These are phyloP conservation scores for Remersonia thermophila DNA, from an alignment of 2,329 filamentous ascomycete genomes.

Conservation along the genomic window DNA sequence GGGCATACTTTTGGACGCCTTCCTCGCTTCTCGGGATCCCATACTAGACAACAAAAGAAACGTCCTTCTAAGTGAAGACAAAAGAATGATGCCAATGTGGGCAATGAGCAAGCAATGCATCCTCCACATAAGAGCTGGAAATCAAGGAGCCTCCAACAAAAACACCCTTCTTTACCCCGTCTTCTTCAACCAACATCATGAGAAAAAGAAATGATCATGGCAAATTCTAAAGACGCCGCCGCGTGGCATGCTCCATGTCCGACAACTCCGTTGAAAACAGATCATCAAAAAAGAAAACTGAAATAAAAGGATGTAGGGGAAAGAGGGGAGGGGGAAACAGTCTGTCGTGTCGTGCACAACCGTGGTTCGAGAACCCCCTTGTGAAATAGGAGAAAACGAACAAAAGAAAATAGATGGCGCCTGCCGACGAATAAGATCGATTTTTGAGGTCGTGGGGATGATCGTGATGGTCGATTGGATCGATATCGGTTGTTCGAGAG, in stretches of 20 bases:
- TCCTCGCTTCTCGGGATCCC: too few relatives aligned
- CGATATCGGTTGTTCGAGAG: too few relatives aligned
- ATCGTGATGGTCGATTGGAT: too few relatives aligned
- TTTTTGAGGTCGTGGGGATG: too few relatives aligned
- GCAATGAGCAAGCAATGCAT: neutral
- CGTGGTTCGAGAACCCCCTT: neutral
- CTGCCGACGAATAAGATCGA: too few relatives aligned
- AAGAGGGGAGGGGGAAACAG: constrained; percentile 2
- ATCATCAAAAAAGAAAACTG: constrained; percentile 1
- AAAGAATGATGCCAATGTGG: neutral
- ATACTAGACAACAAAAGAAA: too few relatives aligned
- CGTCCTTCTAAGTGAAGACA: too few relatives aligned
- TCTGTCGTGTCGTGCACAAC: constrained; percentile 7
- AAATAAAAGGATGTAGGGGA: neutral
- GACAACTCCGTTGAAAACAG: constrained; percentile 7
- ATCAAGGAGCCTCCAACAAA: neutral
- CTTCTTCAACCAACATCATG: neutral
- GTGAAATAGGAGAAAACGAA: too few relatives aligned
- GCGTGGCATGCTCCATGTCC: constrained; percentile 9
- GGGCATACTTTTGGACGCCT: too few relatives aligned
- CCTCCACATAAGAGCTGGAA: neutral
- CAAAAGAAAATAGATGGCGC: too few relatives aligned
- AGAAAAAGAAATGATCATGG: neutral
- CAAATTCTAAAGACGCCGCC: constrained; percentile 6
- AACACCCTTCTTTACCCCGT: too few relatives aligned